Evolutionary conservation across 129 eudicot genomes (phyloP), one percentile per base, ranked within the genome.

Genomic region (Logfia minima): DNA sequence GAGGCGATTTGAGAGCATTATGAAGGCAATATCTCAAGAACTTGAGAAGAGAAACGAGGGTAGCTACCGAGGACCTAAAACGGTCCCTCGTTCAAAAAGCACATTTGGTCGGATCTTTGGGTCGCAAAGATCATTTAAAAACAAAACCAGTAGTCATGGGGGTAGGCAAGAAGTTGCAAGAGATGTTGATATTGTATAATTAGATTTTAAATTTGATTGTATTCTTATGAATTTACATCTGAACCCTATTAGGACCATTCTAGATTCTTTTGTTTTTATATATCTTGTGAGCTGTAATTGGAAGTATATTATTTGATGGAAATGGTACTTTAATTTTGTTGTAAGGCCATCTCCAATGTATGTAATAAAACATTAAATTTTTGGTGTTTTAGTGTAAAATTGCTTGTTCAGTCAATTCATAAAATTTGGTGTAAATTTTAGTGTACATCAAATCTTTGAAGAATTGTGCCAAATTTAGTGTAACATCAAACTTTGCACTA

Each of bases 1-100:
- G 73, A 91, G 98, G 13, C 89, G 91, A 24, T 88, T 88, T 74
- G 97, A 88, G 76, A 66, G 45, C 45, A 83, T 84, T 4, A 80
- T 83, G 61, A 89, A 87, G 77, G 82, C 72, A 19, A 79, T 93
- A 35, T 79, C 83, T 5, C 88, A 91, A 68, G 87, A 87, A 21
- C 88, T 87, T 31, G 86, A 81, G 2, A 78, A 75, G 77, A 87
- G 82, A 72, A 52, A 75, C 16, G 71, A 60, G 45, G 72, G 71
- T 39, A 85, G 84, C 70, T 80, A 80, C 52, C 72, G 63, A 71
- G 86, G 85, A 56, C 83, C 85, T 64, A 73, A 66, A 61, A 52
- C 82, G 3, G 62, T 83, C 34, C 79, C 87, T n/a, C 84, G 90
- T 53, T 80, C 97, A 13, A 84, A 62, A 74, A 85, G 94, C 68